A percentile compares a stretch with the other conserved stretches of the same genome.
phyloP scores from a whole-genome alignment of 768 basidiomycete genomes.

The Suillus decipiens region DNA sequence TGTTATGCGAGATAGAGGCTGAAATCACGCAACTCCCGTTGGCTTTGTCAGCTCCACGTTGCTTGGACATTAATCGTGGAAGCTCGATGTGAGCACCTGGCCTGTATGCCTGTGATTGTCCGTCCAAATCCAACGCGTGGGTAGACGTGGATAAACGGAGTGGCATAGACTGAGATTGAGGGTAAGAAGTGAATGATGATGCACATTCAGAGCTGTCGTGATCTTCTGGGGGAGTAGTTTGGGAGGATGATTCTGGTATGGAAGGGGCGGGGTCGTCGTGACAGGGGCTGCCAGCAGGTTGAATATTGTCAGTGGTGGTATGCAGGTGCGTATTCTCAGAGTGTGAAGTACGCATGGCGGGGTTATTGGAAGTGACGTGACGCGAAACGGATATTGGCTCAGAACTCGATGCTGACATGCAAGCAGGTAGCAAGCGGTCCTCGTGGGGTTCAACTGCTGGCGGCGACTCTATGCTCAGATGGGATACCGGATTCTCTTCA shows the following conservation, averaged over 20 bases:
- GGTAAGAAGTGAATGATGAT: neutral
- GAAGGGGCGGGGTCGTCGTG: neutral
- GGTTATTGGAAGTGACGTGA: neutral
- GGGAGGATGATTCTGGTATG: neutral
- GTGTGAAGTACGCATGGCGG: neutral
- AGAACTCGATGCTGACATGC: neutral
- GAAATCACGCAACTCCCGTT: conserved; percentile 4
- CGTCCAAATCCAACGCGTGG: conserved; percentile 9
- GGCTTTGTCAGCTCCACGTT: conserved; percentile 18
- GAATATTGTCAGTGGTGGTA: neutral
- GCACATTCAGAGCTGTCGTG: neutral
- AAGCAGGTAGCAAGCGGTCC: conserved; percentile 1
- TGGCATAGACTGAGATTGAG: conserved; percentile 5
- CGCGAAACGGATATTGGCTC: conserved; percentile 2
- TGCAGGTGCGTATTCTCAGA: neutral
- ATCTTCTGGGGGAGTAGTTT: neutral
- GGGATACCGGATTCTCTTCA: neutral
- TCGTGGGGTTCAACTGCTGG: neutral
- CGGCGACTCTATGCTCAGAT: conserved; percentile 8
- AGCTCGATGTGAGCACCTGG: conserved; percentile 17
- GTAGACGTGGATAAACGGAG: neutral
- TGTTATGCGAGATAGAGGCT: conserved; percentile 7
- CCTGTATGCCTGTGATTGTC: conserved; percentile 14
- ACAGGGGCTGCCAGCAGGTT: conserved; percentile 1
- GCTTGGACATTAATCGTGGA: conserved; percentile 23